These are phyloP conservation scores for Myrmaecium sp. DNA, from an alignment of 2,329 filamentous ascomycete species.

Conservation along the genomic window DNA sequence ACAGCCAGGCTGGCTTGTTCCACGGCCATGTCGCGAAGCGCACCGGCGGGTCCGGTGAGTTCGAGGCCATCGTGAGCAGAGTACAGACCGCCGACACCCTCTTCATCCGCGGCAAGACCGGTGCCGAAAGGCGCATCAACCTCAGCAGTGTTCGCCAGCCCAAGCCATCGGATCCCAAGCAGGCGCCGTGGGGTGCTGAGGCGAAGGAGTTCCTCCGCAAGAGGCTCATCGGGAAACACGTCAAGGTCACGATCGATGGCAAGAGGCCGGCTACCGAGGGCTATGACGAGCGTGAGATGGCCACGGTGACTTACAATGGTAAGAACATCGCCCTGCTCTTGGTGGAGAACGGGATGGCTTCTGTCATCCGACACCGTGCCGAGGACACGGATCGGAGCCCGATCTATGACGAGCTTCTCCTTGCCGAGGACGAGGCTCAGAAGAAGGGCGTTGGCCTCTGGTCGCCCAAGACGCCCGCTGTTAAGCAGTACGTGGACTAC, in stretches of 20 bases:
- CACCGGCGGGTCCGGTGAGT: constrained; percentile 40
- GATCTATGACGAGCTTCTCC: constrained; percentile 79
- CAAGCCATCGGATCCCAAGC: constrained; percentile 71
- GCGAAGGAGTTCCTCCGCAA: constrained; percentile 94
- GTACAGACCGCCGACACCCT: constrained; percentile 81
- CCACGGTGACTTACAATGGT: constrained; percentile 65
- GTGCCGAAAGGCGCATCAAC: constrained; percentile 75
- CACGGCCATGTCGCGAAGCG: constrained; percentile 59
- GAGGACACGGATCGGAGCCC: constrained; percentile 88
- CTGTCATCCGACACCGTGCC: constrained; percentile 85
- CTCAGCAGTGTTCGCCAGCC: constrained; percentile 87
- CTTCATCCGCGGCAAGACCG: constrained; percentile 68
- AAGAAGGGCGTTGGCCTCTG: constrained; percentile 87
- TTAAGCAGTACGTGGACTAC: constrained; percentile 71
- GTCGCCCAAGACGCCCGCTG: constrained; percentile 73
- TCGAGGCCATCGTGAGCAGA: constrained; percentile 71
- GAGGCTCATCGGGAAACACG: constrained; percentile 88
- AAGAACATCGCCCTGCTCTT: constrained; percentile 74
- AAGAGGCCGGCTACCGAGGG: constrained; percentile 78
- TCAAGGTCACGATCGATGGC: constrained; percentile 76
- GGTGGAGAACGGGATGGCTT: constrained; percentile 85
- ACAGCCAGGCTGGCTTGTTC: constrained; percentile 61
- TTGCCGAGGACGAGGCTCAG: constrained; percentile 66
- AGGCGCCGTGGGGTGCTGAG: constrained; percentile 77
- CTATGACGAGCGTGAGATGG: constrained; percentile 89